Base-by-base conservation (phyloP, 2,329 filamentous ascomycete genomes). In the Penicillium sp. region DNA sequence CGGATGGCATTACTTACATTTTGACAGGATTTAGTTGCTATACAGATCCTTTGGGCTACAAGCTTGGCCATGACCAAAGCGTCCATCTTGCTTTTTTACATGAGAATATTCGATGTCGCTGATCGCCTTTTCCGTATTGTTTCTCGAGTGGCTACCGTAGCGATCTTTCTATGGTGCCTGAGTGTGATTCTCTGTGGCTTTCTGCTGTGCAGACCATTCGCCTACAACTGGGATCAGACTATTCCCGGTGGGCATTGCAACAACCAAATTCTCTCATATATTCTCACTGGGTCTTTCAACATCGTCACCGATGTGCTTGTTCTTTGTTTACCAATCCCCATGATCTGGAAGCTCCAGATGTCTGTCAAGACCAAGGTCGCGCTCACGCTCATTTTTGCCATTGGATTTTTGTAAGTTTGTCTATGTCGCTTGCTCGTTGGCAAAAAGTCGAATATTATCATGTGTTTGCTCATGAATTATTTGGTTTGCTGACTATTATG, bases 291-390 rank as follows among this genome's bases (percentile, higher is more conserved):
- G 1, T 63, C 62, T 3, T 64, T 64, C 23, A 65, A 67, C 20
- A 59, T 66, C 16, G 20, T 67, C 21, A 65, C 63, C 0, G 65
- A 67, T 54, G 18, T 65, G 2, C 52, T 61, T 49, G 64, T 67
- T 26, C 61, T 67, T 40, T 40, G 58, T 1, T 47, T 68, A 3
- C 65, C 66, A 1, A 47, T 67, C 3, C 64, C 64, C 3, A 63
- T 65, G 30, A 63, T 68, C 46, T 66, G 62, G 61, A 59, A 61
- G 14, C 55, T 68, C 23, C 64, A 66, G 33, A 65, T 67, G 62
- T 59, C 60, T 3, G 21, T 50, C 1, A 58, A 38, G n/a, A 65
- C 61, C 9, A 67, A 65, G 55, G 20, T 65, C 26, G 65, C 59
- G 0, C 48, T 68, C 12, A 56, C 53, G 35, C 56, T 57, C 3